These are phyloP conservation scores for Globomyces pollinis-pini DNA, from an alignment of 192 early-diverging fungal genomes.

Conservation along the genomic window DNA sequence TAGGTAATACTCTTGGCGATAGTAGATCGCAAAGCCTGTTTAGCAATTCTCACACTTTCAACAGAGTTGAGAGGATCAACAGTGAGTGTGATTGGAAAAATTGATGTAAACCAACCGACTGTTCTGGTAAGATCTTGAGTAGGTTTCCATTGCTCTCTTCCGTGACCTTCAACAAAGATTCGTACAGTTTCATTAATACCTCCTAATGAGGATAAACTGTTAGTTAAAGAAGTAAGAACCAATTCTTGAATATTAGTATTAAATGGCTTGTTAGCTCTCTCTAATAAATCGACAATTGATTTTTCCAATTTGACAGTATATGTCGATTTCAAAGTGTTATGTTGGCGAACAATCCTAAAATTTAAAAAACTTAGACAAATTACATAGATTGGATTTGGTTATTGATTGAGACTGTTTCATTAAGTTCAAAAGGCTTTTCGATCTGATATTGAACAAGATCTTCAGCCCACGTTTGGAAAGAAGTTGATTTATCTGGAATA, in stretches of 20 bases:
- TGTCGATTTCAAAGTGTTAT: no score
- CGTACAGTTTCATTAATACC: background rate
- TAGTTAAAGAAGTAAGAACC: constrained; percentile 5
- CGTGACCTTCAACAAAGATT: constrained; percentile 15
- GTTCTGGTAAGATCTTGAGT: constrained; percentile 4
- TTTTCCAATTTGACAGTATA: background rate
- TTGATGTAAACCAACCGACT: constrained; percentile 26
- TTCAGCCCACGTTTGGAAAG: constrained; percentile 23
- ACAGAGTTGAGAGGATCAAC: no score
- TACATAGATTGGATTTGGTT: no score
- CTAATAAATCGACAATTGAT: background rate
- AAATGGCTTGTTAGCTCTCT: constrained; percentile 1
- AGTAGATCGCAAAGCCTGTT: no score
- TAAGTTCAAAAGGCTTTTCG: no score
- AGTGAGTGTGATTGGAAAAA: constrained; percentile 1
- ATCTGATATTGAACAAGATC: no score
- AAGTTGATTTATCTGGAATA: constrained; percentile 12
- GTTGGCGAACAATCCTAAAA: no score
- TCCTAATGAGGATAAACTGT: background rate
- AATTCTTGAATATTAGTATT: constrained; percentile 5
- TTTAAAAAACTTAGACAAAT: no score
- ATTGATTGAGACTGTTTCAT: no score
- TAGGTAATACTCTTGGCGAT: no score
- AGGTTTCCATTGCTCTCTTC: constrained; percentile 11
- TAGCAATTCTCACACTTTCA: no score